A percentile compares a stretch with the other conserved stretches of the same genome.
Conservation (phyloP, 1,284 basidiomycete species). For the Ustilago trichophora region DNA sequence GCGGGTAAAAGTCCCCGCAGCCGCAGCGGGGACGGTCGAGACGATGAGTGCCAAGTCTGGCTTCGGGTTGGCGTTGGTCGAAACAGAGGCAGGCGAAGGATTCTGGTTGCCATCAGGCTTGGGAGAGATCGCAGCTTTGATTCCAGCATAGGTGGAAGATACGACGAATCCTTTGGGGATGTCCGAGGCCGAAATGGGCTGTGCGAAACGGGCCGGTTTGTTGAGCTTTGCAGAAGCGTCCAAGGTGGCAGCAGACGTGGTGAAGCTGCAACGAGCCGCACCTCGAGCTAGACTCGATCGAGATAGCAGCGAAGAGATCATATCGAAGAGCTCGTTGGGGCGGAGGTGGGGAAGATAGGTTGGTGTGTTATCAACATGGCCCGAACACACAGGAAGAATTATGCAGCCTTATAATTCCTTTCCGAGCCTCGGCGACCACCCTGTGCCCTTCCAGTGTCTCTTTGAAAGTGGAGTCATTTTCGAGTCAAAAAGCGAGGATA, state of each 20-base stretch:
- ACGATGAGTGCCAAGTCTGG: constrained; percentile 84
- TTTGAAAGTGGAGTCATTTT: constrained; percentile 21
- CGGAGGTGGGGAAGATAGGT: too few relatives aligned
- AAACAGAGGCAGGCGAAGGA: too few relatives aligned
- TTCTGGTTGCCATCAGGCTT: constrained; percentile 25
- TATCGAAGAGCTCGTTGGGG: too few relatives aligned
- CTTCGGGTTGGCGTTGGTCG: constrained; percentile 53
- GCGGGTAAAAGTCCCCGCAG: constrained; percentile 86
- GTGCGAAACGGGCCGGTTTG: constrained; percentile 51
- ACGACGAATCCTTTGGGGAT: constrained; percentile 64
- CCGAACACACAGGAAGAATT: too few relatives aligned
- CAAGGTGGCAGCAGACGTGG: constrained; percentile 5
- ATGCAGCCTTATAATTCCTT: too few relatives aligned
- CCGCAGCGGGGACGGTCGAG: constrained; percentile 77
- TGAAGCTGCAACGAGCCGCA: constrained; percentile 2
- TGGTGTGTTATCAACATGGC: neutral
- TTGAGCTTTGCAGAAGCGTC: constrained; percentile 43
- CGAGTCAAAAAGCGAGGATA: too few relatives aligned
- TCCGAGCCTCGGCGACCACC: too few relatives aligned
- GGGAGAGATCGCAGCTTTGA: constrained; percentile 64
- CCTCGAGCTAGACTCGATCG: constrained; percentile 7
- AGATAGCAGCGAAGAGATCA: constrained; percentile 24
- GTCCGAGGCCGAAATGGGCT: constrained; percentile 41
- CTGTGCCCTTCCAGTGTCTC: too few relatives aligned
- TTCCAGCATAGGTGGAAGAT: constrained; percentile 61